Conservation (phyloP, 768 basidiomycete species). For the Amanita rimosa region DNA sequence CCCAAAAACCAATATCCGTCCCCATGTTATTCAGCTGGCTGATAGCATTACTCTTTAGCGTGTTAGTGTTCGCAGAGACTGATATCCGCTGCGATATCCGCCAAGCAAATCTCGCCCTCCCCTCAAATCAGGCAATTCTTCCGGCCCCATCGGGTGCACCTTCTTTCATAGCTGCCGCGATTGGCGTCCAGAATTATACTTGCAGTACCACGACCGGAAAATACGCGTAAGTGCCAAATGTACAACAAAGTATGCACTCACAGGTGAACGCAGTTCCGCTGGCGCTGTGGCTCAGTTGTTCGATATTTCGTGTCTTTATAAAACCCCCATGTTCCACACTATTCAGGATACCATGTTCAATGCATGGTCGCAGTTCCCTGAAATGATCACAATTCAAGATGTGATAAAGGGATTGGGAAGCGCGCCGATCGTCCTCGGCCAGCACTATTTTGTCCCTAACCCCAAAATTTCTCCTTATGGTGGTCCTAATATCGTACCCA, state of each 20-base stretch:
- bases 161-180: conserved; percentile 30
- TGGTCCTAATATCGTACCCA: conserved; percentile 27
- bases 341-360: conserved; percentile 15
- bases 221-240: conserved; percentile 24
- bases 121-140: conserved; percentile 17
- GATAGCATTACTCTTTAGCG: neutral
- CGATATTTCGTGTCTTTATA: conserved; percentile 40
- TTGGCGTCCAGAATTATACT: conserved; percentile 48
- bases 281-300: conserved; percentile 43
- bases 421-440: conserved; percentile 16
- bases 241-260: neutral
- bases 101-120: neutral
- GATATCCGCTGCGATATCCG: neutral
- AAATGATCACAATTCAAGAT: neutral
- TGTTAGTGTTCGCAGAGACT: neutral
- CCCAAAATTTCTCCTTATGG: conserved; percentile 19
- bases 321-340: conserved; percentile 15
- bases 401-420: neutral
- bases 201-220: conserved; percentile 26
- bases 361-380: neutral
- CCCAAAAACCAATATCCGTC: no score
- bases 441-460: conserved; percentile 49
- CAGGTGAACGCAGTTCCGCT: conserved; percentile 19
- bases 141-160: conserved; percentile 21
- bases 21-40: neutral